Evolutionary conservation across 345 rosid species (phyloP).

Genomic region (Dimocarpus longan): DNA sequence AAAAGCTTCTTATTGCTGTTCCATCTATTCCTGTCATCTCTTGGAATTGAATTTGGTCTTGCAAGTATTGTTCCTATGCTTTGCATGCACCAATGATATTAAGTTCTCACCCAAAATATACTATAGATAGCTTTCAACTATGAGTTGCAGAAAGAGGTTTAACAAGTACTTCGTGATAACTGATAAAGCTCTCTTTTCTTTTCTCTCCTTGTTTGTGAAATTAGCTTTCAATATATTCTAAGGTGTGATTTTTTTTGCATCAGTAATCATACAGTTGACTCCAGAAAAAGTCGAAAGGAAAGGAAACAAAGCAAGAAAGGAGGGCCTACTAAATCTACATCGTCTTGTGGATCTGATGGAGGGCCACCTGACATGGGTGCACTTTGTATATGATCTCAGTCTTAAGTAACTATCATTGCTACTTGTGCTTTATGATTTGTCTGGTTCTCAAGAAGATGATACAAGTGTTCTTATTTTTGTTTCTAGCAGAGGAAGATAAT

Average conservation of each 20-base stretch:
- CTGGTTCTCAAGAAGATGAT: background rate
- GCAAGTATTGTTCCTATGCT: background rate
- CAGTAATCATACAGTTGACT: constrained; percentile 54
- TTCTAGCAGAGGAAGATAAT: background rate
- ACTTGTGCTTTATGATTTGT: background rate
- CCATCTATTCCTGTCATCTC: background rate
- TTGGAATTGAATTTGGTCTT: constrained; percentile 1
- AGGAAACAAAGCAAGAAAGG: constrained; percentile 57
- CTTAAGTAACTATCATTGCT: constrained; percentile 19
- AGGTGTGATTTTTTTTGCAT: constrained; percentile 18
- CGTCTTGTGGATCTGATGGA: constrained; percentile 46
- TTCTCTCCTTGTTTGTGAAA: too few relatives aligned
- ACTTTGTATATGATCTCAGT: constrained; percentile 64
- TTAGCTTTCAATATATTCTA: background rate
- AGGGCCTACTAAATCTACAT: constrained; percentile 32
- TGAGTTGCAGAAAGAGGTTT: background rate
- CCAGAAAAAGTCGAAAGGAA: constrained; percentile 61
- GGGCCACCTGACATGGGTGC: constrained; percentile 78
- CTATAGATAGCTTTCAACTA: background rate
- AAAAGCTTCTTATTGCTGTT: background rate
- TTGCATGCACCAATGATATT: background rate
- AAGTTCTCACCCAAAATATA: background rate
- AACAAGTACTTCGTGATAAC: background rate
- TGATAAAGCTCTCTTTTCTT: background rate
- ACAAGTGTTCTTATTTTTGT: background rate